A percentile compares a stretch with the other conserved stretches of the same genome.
Evolutionary conservation across 2,329 filamentous ascomycete genomes (phyloP).

Genomic region (Fusarium proliferatum): DNA sequence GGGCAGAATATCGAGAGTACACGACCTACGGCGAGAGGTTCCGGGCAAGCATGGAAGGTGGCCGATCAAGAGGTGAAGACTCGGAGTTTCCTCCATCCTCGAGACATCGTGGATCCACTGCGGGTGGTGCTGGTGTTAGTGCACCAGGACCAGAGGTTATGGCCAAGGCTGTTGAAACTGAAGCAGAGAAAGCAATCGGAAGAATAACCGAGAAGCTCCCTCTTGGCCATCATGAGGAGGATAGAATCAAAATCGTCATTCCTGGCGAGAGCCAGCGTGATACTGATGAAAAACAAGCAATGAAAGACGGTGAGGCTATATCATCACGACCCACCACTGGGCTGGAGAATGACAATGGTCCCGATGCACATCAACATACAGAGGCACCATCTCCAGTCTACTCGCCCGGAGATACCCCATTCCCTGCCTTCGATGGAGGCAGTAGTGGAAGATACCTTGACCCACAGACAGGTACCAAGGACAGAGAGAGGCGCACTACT

Average conservation of each 20-base stretch:
- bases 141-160: constrained; percentile 55
- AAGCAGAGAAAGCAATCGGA: constrained; percentile 51
- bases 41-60: constrained; percentile 72
- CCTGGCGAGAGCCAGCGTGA: constrained; percentile 45
- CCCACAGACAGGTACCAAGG: constrained; percentile 51
- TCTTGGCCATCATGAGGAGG: constrained; percentile 37
- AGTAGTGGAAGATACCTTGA: constrained; percentile 49
- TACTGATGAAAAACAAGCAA: constrained; percentile 56
- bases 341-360: constrained; percentile 43
- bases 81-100: constrained; percentile 57
- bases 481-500: constrained; percentile 64
- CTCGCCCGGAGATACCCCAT: constrained; percentile 56
- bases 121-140: constrained; percentile 55
- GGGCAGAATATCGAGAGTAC: constrained; percentile 92
- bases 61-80: constrained; percentile 61
- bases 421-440: constrained; percentile 59
- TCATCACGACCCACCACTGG: constrained; percentile 27
- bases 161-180: constrained; percentile 49
- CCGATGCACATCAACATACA: constrained; percentile 38
- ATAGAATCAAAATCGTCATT: constrained; percentile 49
- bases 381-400: constrained; percentile 57
- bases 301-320: constrained; percentile 42
- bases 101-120: constrained; percentile 46
- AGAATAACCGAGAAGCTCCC: constrained; percentile 44
- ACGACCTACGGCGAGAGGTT: constrained; percentile 82